Evolutionary conservation across 2,329 filamentous ascomycete species (phyloP).

Genomic region (Leptographium galeiforme): DNA sequence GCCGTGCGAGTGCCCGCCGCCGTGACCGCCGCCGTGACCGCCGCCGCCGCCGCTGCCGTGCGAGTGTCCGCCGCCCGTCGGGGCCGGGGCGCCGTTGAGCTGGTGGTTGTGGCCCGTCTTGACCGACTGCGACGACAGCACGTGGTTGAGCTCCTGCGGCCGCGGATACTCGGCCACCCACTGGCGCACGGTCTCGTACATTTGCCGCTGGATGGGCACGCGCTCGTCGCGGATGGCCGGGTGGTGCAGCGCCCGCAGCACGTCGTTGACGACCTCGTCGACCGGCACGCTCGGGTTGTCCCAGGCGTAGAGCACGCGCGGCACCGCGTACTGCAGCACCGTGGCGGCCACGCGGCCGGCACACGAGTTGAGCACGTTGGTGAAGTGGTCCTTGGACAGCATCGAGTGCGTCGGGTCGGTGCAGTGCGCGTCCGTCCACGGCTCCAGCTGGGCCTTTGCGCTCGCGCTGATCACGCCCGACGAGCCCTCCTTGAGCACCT

Average conservation of each 20-base stretch:
- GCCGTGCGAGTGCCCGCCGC: slow-evolving; percentile 14
- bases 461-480: slow-evolving; percentile 55
- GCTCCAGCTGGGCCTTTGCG: slow-evolving; percentile 62
- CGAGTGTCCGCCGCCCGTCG: slow-evolving; percentile 15
- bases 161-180: slow-evolving; percentile 65
- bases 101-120: slow-evolving; percentile 70
- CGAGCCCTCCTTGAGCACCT: slow-evolving; percentile 74
- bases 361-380: slow-evolving; percentile 63
- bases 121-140: slow-evolving; percentile 77
- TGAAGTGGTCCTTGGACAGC: slow-evolving; percentile 75
- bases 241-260: slow-evolving; percentile 78
- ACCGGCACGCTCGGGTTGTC: slow-evolving; percentile 74
- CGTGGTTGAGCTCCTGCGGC: slow-evolving; percentile 52
- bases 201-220: slow-evolving; percentile 69
- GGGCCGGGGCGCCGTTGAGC: slow-evolving; percentile 19
- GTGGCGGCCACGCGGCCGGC: slow-evolving; percentile 61
- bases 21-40: not conserved
- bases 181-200: slow-evolving; percentile 74
- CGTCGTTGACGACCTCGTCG: slow-evolving; percentile 70
- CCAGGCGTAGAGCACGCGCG: slow-evolving; percentile 76
- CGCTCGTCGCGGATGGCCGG: slow-evolving; percentile 65
- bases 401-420: slow-evolving; percentile 73
- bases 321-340: slow-evolving; percentile 76
- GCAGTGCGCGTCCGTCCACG: slow-evolving; percentile 63
- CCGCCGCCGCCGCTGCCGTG: slow-evolving; percentile 4